Percentiles rank a stretch among this genome's conserved stretches.
Conservation (phyloP, 2,329 filamentous ascomycete species). For the Capronia americana region DNA sequence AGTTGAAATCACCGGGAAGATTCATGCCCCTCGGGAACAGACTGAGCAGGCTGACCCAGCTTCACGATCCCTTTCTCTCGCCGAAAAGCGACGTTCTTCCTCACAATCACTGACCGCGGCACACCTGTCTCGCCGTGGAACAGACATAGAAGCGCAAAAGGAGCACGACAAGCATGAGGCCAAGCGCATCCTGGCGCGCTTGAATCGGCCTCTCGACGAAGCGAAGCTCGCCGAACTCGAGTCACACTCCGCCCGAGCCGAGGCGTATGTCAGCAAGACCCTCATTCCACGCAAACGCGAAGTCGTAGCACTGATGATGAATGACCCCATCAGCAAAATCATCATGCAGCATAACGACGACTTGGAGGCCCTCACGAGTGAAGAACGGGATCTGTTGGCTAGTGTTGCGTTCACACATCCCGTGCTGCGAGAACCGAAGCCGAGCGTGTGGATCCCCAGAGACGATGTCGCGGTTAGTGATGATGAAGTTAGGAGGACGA, state of each 20-base stretch:
- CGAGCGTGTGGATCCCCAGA: conserved; percentile 40
- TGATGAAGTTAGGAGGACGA: conserved; percentile 35
- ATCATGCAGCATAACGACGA: conserved; percentile 39
- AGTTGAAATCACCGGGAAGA: conserved; percentile 7
- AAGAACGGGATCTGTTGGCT: conserved; percentile 38
- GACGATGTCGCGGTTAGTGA: conserved; percentile 39
- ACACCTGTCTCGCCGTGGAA: conserved; percentile 18
- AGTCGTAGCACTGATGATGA: conserved; percentile 26
- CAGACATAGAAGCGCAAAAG: conserved; percentile 22
- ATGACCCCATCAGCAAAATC: conserved; percentile 34
- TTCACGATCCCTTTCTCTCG: conserved; percentile 5
- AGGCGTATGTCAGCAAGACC: conserved; percentile 19
- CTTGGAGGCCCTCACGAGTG: conserved; percentile 35
- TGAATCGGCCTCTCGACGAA: conserved; percentile 29
- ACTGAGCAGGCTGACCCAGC: conserved; percentile 10
- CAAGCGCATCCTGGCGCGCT: conserved; percentile 25
- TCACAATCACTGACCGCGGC: conserved; percentile 12
- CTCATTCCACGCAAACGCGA: conserved; percentile 28
- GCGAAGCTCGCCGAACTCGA: conserved; percentile 22
- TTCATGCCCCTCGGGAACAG: neutral
- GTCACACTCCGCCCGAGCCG: conserved; percentile 12
- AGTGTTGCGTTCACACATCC: conserved; percentile 40
- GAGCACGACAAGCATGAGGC: conserved; percentile 26
- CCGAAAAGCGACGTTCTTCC: conserved; percentile 19
- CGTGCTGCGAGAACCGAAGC: conserved; percentile 37